Base-by-base conservation (phyloP, 179 eudicot species). In the Patellifolia procumbens region DNA sequence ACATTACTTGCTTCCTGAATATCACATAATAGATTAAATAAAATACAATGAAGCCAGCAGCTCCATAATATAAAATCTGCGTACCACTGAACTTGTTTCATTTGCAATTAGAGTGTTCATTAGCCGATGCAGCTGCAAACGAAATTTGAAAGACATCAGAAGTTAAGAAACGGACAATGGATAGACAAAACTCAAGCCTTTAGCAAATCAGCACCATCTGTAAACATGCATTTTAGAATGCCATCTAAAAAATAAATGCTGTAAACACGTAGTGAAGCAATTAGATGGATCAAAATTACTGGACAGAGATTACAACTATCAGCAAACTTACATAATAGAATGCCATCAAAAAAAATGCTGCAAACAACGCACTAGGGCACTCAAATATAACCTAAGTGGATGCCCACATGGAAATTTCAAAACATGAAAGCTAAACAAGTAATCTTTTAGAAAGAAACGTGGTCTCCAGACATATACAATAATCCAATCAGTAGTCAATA, bases 1-100 rank as follows among this genome's bases (percentile, higher is more conserved):
- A 88, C 73, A 77, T 91, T 89, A 72, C 87, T 84, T 67, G 92
- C 88, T 86, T 95, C 97, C 99, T 95, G 85, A 74, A 85, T 63
- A 53, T 58, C 31, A 62, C 53, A 75, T 51, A 37, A 73, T 34
- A 73, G 78, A 60, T 32, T 34, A 74, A 73, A 29, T 24, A 51
- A 60, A 80, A 61, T 29, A 75, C 29, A 45, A 76, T 49, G 65
- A 74, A 74, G 32, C 26, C 78, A 60, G 2, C 26, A 67, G 2
- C 28, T 5, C 22, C 20, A 42, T 20, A 29, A 31, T 39, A 32
- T 39, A 24, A 49, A 32, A 39, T 34, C 39, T 74, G 70, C 89
- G 87, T 78, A 93, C 98, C 91, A 87, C n/a, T 72, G 87, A 68
- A 60, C 84, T 76, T 74, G 76, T 79, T 80, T 91, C 86, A 52